Percentiles rank a stretch among this genome's conserved stretches.
Evolutionary conservation across 202 grass and related monocot species (phyloP).

Genomic region (Panicum virgatum): DNA sequence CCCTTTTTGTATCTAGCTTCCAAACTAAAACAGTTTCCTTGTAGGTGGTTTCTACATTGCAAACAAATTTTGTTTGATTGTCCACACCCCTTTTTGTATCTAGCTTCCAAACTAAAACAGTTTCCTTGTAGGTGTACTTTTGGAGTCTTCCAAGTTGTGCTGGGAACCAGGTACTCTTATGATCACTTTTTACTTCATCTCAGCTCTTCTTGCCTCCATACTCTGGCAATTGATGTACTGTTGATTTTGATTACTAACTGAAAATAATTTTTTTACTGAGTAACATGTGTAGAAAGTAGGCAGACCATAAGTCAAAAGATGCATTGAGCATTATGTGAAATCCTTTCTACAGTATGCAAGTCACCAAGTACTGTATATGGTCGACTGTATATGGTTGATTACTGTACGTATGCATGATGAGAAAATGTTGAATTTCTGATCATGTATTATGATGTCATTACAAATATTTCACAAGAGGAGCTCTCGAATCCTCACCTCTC

Average conservation of each 20-base stretch:
- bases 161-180: slow-evolving; percentile 80
- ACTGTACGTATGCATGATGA: neutral
- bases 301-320: neutral
- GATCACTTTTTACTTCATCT: neutral
- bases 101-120: slow-evolving; percentile 6
- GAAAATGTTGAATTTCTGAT: neutral
- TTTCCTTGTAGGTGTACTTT: slow-evolving; percentile 84
- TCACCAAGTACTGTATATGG: too few relatives aligned
- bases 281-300: slow-evolving; percentile 9
- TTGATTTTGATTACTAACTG: neutral
- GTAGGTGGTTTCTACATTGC: too few relatives aligned
- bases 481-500: too few relatives aligned
- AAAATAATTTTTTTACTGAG: neutral
- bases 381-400: too few relatives aligned
- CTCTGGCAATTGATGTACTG: neutral
- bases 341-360: neutral
- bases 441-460: neutral
- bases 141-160: slow-evolving; percentile 99
- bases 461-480: too few relatives aligned
- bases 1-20: too few relatives aligned
- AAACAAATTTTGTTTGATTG: slow-evolving; percentile 14
- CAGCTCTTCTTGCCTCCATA: neutral
- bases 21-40: too few relatives aligned
- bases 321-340: neutral
- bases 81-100: neutral